Percentiles rank a stretch among this genome's conserved stretches.
Conservation (phyloP, 2,329 filamentous ascomycete genomes). For the Apiospora rasikravindrae region DNA sequence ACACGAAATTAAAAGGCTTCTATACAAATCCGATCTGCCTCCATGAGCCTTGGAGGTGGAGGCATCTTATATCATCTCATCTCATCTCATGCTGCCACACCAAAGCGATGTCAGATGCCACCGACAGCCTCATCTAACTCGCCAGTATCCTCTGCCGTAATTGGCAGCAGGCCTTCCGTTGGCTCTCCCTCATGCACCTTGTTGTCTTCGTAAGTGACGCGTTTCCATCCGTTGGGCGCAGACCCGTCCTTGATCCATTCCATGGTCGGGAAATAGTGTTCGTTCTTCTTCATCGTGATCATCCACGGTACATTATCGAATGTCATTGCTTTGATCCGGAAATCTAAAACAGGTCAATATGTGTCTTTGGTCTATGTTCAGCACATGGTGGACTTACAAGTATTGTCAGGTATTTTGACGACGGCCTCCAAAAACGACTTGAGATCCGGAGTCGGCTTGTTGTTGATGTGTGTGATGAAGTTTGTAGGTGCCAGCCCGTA, state of each 20-base stretch:
- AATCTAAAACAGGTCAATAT: conserved; percentile 60
- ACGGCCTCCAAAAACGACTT: conserved; percentile 81
- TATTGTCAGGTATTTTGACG: conserved; percentile 90
- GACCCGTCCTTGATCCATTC: conserved; percentile 70
- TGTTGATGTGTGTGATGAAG: conserved; percentile 96
- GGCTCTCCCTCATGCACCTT: conserved; percentile 60
- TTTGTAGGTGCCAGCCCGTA: conserved; percentile 95
- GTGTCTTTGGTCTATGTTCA: not conserved
- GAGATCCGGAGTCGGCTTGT: conserved; percentile 81
- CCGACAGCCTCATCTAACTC: conserved; percentile 46
- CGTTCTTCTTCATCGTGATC: conserved; percentile 99
- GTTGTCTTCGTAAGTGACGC: conserved; percentile 63
- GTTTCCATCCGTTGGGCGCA: conserved; percentile 66
- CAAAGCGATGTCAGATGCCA: conserved; percentile 7
- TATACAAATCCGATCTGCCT: not conserved
- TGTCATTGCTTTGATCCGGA: conserved; percentile 94
- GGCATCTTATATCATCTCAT: not conserved
- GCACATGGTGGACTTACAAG: conserved; percentile 61
- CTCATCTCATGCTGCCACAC: too few relatives aligned
- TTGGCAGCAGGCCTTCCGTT: conserved; percentile 49
- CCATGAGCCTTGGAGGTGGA: not conserved
- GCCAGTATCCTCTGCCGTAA: conserved; percentile 46
- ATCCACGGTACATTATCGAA: conserved; percentile 99
- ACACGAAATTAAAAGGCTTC: not conserved
- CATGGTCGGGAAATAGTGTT: conserved; percentile 85